Evolutionary conservation across 1,284 basidiomycete species (phyloP).

Genomic region (Coniophora puteana): DNA sequence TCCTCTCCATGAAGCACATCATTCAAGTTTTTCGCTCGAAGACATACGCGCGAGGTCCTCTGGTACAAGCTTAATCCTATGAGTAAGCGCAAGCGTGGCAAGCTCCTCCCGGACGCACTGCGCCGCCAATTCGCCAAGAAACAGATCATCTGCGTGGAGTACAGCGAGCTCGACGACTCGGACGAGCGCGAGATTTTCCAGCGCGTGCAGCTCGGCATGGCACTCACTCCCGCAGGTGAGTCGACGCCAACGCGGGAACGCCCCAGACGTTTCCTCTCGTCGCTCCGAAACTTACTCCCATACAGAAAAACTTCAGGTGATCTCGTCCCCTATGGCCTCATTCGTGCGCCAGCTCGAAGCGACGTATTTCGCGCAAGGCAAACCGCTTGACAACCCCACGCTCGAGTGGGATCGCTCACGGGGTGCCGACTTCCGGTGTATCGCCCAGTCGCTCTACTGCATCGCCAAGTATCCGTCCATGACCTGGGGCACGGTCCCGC

Average conservation of each 20-base stretch:
- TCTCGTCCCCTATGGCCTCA: slow-evolving; percentile 44
- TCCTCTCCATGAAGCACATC: neutral
- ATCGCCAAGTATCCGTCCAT: slow-evolving; percentile 41
- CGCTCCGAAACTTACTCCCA: neutral
- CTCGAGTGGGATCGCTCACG: slow-evolving; percentile 60
- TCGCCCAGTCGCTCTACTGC: slow-evolving; percentile 49
- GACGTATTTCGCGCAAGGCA: slow-evolving; percentile 39
- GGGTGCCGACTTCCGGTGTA: slow-evolving; percentile 60
- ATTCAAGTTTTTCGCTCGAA: neutral
- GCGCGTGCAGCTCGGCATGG: slow-evolving; percentile 75
- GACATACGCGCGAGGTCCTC: slow-evolving; percentile 42
- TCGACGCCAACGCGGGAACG: too few species aligned
- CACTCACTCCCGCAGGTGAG: slow-evolving; percentile 63
- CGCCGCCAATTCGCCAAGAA: slow-evolving; percentile 56
- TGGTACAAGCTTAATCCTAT: slow-evolving; percentile 39
- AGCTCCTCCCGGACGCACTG: slow-evolving; percentile 46
- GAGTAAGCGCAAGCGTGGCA: slow-evolving; percentile 17
- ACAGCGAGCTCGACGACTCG: slow-evolving; percentile 51
- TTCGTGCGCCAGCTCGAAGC: slow-evolving; percentile 51
- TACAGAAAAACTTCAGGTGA: slow-evolving; percentile 63
- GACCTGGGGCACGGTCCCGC: slow-evolving; percentile 31
- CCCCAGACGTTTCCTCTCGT: neutral
- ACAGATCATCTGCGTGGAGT: slow-evolving; percentile 73
- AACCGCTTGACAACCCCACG: slow-evolving; percentile 31
- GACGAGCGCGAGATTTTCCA: slow-evolving; percentile 78